Conservation (phyloP, 768 basidiomycete species). For the Termitomyces bulborhizus region DNA sequence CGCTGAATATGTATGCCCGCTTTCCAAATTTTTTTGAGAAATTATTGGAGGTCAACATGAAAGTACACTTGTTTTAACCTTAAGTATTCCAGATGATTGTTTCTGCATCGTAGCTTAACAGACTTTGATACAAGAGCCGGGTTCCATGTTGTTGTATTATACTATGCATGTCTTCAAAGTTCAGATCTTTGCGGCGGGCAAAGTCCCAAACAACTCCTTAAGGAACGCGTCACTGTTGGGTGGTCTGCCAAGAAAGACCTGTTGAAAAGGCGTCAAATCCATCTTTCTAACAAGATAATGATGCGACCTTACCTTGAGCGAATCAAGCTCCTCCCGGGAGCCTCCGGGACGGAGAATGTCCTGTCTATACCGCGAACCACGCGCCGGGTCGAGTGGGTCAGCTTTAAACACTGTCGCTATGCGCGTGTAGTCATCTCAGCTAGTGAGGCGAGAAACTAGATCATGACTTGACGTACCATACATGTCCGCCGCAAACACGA, state of each 20-base stretch:
- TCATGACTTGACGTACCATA: conserved; percentile 28
- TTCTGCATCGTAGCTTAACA: no score
- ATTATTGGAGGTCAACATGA: no score
- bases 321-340: conserved; percentile 73
- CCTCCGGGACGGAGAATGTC: conserved; percentile 73
- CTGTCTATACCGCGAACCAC: conserved; percentile 65
- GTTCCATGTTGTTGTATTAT: no score
- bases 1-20: no score
- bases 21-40: no score
- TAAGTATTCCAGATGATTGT: neutral
- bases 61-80: no score
- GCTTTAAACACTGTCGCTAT: conserved; percentile 71
- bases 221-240: conserved; percentile 75
- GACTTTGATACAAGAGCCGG: neutral
- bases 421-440: neutral
- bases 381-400: conserved; percentile 65
- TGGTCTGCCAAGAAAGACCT: conserved; percentile 75
- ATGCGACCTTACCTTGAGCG: conserved; percentile 50
- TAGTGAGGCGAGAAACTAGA: neutral
- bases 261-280: neutral
- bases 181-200: conserved; percentile 17
- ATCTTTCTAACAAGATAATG: neutral
- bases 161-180: neutral
- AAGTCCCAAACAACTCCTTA: conserved; percentile 52
- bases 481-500: conserved; percentile 58